These are phyloP conservation scores for Neonectria sp. DNA, from an alignment of 2,329 filamentous ascomycete genomes.

Conservation along the genomic window DNA sequence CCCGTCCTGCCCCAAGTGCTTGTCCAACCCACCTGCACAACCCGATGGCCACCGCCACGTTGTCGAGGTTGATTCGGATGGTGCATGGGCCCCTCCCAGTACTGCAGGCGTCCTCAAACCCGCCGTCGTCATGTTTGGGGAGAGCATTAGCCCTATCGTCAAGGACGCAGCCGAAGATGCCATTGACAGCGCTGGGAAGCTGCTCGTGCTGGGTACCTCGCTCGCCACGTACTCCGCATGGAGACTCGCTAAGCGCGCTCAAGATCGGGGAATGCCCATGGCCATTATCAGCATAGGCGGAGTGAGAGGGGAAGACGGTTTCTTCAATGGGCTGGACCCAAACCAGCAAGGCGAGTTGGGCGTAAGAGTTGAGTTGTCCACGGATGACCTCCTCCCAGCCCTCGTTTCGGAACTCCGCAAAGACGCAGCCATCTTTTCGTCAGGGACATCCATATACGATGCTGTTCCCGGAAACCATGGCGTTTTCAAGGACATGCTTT, in stretches of 20 bases:
- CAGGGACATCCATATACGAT: conserved; percentile 30
- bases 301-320: conserved; percentile 82
- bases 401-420: conserved; percentile 67
- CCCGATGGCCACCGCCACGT: conserved; percentile 68
- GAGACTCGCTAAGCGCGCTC: conserved; percentile 87
- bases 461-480: conserved; percentile 43
- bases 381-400: conserved; percentile 70
- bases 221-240: conserved; percentile 96
- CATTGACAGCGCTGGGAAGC: conserved; percentile 80
- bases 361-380: conserved; percentile 71
- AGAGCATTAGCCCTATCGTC: conserved; percentile 80
- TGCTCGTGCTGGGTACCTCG: conserved; percentile 90
- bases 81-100: conserved; percentile 79
- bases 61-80: conserved; percentile 83
- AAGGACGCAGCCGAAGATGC: conserved; percentile 85
- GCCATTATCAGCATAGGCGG: conserved; percentile 92
- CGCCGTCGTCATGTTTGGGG: conserved; percentile 96
- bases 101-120: conserved; percentile 90
- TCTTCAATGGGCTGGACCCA: conserved; percentile 73
- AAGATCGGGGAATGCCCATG: conserved; percentile 87
- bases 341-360: conserved; percentile 66
- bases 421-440: conserved; percentile 30
- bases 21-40: conserved; percentile 72
- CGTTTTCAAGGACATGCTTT: conserved; percentile 74
- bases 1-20: conserved; percentile 87